phyloP scores from a whole-genome alignment of 345 rosid species.

The Lepidium africanum region DNA sequence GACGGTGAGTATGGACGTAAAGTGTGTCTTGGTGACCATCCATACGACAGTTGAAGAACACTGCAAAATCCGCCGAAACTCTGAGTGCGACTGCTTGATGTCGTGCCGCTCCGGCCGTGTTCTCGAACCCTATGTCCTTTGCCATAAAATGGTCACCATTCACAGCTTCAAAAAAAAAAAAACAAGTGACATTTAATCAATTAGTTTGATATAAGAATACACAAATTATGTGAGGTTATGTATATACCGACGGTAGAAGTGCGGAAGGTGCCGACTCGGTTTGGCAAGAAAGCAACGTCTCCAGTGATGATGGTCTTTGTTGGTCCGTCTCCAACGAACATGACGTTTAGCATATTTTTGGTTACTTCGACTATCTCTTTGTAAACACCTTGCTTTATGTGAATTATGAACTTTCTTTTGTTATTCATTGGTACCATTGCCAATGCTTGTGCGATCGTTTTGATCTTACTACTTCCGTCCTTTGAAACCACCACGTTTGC shows the following conservation, averaged over 20 bases:
- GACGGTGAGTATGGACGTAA: constrained; percentile 59
- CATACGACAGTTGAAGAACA: constrained; percentile 53
- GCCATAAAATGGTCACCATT: constrained; percentile 52
- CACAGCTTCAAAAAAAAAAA: constrained; percentile 28
- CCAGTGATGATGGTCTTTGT: constrained; percentile 62
- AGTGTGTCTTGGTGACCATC: constrained; percentile 66
- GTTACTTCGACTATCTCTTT: constrained; percentile 36
- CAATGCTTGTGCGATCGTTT: constrained; percentile 53
- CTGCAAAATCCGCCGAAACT: constrained; percentile 41
- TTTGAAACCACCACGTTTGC: constrained; percentile 54
- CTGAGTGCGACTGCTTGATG: constrained; percentile 75
- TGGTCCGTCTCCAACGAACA: constrained; percentile 78
- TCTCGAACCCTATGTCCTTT: constrained; percentile 59
- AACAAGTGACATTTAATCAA: too few relatives aligned
- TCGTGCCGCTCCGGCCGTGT: constrained; percentile 51
- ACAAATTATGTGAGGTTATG: not conserved
- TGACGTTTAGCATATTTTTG: constrained; percentile 32
- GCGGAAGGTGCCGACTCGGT: constrained; percentile 36
- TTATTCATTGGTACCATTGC: constrained; percentile 35
- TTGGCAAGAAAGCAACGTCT: constrained; percentile 32
- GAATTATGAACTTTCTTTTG: constrained; percentile 38
- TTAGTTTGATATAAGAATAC: not conserved
- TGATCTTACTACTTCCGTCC: constrained; percentile 59
- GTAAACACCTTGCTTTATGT: constrained; percentile 68
- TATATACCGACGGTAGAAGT: constrained; percentile 57